These are phyloP conservation scores for Rachicladosporium sp. DNA, from an alignment of 2,329 filamentous ascomycete genomes.

Conservation along the genomic window DNA sequence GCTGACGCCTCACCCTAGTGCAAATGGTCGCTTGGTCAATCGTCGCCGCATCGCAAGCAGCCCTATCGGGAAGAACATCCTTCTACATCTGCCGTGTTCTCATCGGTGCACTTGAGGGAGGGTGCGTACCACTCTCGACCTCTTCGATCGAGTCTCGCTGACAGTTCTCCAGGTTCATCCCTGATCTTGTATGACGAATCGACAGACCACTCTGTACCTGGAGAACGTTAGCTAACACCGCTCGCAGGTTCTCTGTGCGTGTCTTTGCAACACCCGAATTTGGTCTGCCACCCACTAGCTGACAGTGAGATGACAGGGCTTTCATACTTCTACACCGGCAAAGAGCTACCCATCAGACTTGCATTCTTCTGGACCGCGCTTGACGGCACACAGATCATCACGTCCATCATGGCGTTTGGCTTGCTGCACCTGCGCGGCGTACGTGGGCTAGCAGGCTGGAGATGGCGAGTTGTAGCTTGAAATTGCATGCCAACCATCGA, in stretches of 20 bases:
- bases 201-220: too few species aligned
- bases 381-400: conserved; percentile 19
- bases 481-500: too few species aligned
- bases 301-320: conserved; percentile 9
- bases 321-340: conserved; percentile 31
- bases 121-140: conserved; percentile 8
- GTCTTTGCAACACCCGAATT: too few species aligned
- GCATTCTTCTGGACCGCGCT: conserved; percentile 30
- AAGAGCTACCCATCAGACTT: conserved; percentile 30
- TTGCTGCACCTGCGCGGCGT: conserved; percentile 18
- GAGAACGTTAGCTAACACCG: too few species aligned
- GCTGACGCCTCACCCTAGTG: background rate
- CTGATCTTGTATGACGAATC: too few species aligned
- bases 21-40: conserved; percentile 26
- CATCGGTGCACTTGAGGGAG: conserved; percentile 15
- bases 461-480: conserved; percentile 15
- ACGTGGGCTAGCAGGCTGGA: conserved; percentile 15
- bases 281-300: too few species aligned
- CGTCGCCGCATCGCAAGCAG: conserved; percentile 26
- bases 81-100: conserved; percentile 14
- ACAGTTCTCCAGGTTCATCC: too few species aligned
- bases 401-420: conserved; percentile 18
- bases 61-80: conserved; percentile 20
- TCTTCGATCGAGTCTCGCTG: too few species aligned
- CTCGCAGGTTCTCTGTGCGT: too few species aligned